Conservation (phyloP, 1,284 basidiomycete species). For the Cryptococcus amylolentus region DNA sequence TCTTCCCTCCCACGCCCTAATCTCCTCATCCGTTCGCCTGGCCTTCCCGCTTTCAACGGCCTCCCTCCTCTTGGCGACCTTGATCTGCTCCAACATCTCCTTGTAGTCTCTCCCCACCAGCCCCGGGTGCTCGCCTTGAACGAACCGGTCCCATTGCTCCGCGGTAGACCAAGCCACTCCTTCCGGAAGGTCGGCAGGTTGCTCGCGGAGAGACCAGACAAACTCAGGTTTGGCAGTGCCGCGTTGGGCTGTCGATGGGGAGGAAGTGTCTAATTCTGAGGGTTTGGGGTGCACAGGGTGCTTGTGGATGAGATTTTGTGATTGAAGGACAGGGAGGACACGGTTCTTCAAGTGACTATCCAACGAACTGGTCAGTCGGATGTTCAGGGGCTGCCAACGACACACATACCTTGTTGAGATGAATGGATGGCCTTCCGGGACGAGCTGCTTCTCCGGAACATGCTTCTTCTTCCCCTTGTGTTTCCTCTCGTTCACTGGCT, state of each 20-base stretch:
- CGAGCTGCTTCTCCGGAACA: conserved; percentile 8
- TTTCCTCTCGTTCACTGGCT: neutral
- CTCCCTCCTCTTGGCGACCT: conserved; percentile 4
- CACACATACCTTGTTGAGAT: conserved; percentile 37
- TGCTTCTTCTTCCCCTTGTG: conserved; percentile 3
- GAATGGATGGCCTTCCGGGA: conserved; percentile 41
- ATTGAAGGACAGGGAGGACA: conserved; percentile 36
- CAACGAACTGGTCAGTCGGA: neutral
- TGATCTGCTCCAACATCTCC: neutral
- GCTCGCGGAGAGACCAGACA: conserved; percentile 10
- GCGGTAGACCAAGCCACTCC: conserved; percentile 4
- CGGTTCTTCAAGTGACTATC: conserved; percentile 40
- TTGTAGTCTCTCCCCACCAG: conserved; percentile 1
- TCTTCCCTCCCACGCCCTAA: conserved; percentile 25
- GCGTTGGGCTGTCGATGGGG: conserved; percentile 4
- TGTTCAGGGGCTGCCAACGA: neutral
- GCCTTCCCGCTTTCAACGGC: conserved; percentile 5
- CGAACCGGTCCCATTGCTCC: conserved; percentile 23
- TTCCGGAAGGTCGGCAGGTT: neutral
- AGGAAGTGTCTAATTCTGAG: neutral
- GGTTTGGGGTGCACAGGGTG: conserved; percentile 6
- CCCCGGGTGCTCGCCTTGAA: conserved; percentile 10
- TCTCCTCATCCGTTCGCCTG: conserved; percentile 10
- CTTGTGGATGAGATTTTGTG: conserved; percentile 34
- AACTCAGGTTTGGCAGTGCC: conserved; percentile 6